Evolutionary conservation across 1,284 basidiomycete species (phyloP).

Genomic region (Rhodotorula sp.): DNA sequence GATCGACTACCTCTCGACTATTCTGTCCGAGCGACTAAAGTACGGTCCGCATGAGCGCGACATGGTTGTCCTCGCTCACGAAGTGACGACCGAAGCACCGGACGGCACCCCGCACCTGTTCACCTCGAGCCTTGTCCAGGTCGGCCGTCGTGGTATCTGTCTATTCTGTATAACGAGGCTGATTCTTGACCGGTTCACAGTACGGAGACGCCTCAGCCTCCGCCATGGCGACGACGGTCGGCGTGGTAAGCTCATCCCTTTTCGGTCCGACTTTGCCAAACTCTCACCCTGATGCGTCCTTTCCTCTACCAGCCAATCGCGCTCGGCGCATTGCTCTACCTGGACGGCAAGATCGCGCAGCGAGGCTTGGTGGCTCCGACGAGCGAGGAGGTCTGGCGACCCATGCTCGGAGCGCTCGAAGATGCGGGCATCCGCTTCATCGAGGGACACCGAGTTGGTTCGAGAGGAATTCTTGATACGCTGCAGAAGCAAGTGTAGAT

Average conservation of each 20-base stretch:
- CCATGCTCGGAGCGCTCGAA: conserved; percentile 27
- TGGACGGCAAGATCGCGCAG: conserved; percentile 16
- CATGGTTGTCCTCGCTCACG: conserved; percentile 83
- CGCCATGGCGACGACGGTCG: conserved; percentile 88
- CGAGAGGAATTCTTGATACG: conserved; percentile 19
- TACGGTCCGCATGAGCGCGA: conserved; percentile 76
- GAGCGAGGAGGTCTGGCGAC: conserved; percentile 32
- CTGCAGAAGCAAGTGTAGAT: conserved; percentile 12
- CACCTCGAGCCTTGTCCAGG: conserved; percentile 68
- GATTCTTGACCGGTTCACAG: not conserved
- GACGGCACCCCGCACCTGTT: conserved; percentile 60
- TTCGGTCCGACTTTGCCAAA: too few species aligned
- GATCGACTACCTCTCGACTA: conserved; percentile 72
- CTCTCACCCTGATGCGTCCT: too few species aligned
- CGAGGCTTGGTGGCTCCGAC: conserved; percentile 35
- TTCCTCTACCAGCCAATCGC: conserved; percentile 35
- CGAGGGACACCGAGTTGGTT: conserved; percentile 26
- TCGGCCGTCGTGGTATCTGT: not conserved
- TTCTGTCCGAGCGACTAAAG: conserved; percentile 71
- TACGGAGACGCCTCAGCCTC: conserved; percentile 66
- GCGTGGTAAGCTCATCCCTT: conserved; percentile 47
- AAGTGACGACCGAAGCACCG: conserved; percentile 55
- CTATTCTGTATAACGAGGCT: too few species aligned
- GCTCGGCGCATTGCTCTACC: conserved; percentile 30
- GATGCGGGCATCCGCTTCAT: conserved; percentile 21